Conservation (phyloP, 306 rosid species). For the Citrullus mucosospermus region DNA sequence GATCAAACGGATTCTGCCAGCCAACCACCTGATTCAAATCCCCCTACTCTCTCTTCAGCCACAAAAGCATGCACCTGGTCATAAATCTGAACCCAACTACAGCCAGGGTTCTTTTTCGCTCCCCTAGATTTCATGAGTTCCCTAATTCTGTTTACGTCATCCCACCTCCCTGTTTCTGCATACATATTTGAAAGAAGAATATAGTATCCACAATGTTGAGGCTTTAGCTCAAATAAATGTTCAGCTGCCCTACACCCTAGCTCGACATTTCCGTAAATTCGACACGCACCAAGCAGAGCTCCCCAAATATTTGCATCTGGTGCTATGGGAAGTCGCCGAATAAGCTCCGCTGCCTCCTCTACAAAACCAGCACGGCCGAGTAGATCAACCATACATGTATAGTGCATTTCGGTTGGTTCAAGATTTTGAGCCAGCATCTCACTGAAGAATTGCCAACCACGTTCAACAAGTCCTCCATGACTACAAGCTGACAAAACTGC, state of each 20-base stretch:
- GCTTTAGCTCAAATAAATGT: slow-evolving; percentile 55
- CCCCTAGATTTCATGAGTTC: slow-evolving; percentile 69
- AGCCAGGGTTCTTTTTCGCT: slow-evolving; percentile 60
- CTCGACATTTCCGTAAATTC: slow-evolving; percentile 58
- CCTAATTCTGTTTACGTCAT: slow-evolving; percentile 62
- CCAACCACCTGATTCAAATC: slow-evolving; percentile 31
- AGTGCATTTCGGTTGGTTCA: slow-evolving; percentile 62
- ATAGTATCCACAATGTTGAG: slow-evolving; percentile 74
- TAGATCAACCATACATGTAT: slow-evolving; percentile 80
- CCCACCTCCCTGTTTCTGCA: slow-evolving; percentile 92
- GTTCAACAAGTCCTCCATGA: slow-evolving; percentile 72
- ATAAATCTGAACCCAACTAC: slow-evolving; percentile 70
- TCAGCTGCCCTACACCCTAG: slow-evolving; percentile 72
- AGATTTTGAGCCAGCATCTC: slow-evolving; percentile 41
- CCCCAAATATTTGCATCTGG: slow-evolving; percentile 84
- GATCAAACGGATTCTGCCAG: slow-evolving; percentile 19
- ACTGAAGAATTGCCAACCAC: slow-evolving; percentile 47
- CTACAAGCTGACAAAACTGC: slow-evolving; percentile 87
- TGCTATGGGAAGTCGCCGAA: slow-evolving; percentile 35
- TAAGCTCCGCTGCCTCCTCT: slow-evolving; percentile 60
- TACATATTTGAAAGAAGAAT: slow-evolving; percentile 77
- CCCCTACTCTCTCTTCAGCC: slow-evolving; percentile 46
- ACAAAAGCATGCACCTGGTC: slow-evolving; percentile 47
- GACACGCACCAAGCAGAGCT: slow-evolving; percentile 82
- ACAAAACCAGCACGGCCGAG: slow-evolving; percentile 78